Evolutionary conservation across 148 eudicot genomes (phyloP), one percentile per base, ranked within the genome.

Genomic region (Arctostaphylos glauca): DNA sequence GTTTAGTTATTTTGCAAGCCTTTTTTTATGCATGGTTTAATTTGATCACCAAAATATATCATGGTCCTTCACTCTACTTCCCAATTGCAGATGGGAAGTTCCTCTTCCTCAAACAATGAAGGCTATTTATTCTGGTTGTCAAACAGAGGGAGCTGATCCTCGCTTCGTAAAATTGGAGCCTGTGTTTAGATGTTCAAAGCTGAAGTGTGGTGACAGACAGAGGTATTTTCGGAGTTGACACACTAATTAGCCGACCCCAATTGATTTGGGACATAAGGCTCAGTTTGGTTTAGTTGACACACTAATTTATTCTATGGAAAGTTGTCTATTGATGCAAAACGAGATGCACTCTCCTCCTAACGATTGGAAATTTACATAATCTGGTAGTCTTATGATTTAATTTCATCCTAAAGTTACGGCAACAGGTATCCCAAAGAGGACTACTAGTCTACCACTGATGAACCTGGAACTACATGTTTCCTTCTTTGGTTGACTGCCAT

Each of bases 91-190:
- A 84, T 96, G 98, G 99, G 97, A 96, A 82, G 87, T 96, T 81
- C 99, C 98, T 86, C 87, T 89, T 82, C 95, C 94, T 81, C 89
- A 82, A 81, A 87, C 91, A 72, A 85, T 92, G 47, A 89, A 87
- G 84, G 74, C 70, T 73, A 88, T 94, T 15, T 94, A 89, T 88
- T 88, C 92, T 81, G 82, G 90, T 77, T 83, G 72, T 74, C 82
- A 83, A 59, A 86, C 79, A 70, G 89, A 91, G 81, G 88, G 76
- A 80, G 85, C 83, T 82, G 98, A 94, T 90, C 97, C 99, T 70
- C 98, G 98, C 44, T 96, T 94, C 81, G 78, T 92, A 49, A 94
- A 91, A 83, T 80, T 96, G 85, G 83, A 91, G 83, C 98, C 99
- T 5, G 89, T 96, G 68, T 93, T 96, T 83, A 91, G 90, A 88